Evolutionary conservation across 2,329 filamentous ascomycete species (phyloP), one percentile per base, ranked within the genome.

Genomic region (Fusarium secorum): DNA sequence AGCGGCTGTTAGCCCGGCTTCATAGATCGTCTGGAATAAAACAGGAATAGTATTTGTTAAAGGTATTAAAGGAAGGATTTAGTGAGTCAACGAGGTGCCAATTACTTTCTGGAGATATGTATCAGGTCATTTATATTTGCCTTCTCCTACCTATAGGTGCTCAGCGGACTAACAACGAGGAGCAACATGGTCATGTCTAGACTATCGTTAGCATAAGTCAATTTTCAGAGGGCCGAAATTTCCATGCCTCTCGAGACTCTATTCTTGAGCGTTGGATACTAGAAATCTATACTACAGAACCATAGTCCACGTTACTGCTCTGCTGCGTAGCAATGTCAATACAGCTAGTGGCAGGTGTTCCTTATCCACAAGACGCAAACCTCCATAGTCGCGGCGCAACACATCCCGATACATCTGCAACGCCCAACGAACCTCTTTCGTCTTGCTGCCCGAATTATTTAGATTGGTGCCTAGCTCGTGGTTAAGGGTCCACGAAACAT

Each of bases 401-500:
- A 20, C 35, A 59, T 59, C 56, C 8, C 46, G 35, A 9, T 59
- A 33, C 56, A 59, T 59, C 14, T 59, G 56, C 8, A 59, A 26
- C 14, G 46, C 46, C 56, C 56, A 59, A 11, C 35, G 46, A 41
- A 20, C 28, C 3, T 59, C 56, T 3, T 59, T 53, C 9, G 3
- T 28, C 18, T 41, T 59, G 6, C 46, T 41, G 9, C 28, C 33
- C 4, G 18, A 8, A 14, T 26, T 36, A 7, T 41, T 41, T 1
- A 22, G 4, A 22, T n/a, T 26, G 11, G 20, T n/a, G 10, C 46
- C 26, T 17, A 54, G 20, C 15, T 28, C 45, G 26, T 26, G 9
- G 9, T 24, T 22, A 4, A 59, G n/a, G 5, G 18, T 26, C n/a
- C 24, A 5, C 35, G 28, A 53, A 53, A 54, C 35, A 14, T 59